phyloP scores from a whole-genome alignment of 305 asterid genomes.

The Petunia hybrid region DNA sequence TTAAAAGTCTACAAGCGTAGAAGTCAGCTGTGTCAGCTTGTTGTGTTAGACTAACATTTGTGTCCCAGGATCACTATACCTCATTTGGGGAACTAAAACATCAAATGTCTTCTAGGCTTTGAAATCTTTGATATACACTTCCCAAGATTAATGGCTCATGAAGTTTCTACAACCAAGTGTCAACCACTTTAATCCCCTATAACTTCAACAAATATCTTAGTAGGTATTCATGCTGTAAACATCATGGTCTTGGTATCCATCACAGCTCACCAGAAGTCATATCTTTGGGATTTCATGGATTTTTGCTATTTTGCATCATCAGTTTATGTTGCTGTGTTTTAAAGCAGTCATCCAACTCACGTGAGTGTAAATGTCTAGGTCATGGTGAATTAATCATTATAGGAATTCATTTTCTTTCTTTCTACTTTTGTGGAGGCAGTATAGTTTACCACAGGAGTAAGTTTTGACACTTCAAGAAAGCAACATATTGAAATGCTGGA shows the following conservation, averaged over 20 bases:
- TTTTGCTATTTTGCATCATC: not conserved
- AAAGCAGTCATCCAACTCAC: slow-evolving; percentile 18
- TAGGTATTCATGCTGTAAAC: not conserved
- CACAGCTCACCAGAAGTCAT: slow-evolving; percentile 16
- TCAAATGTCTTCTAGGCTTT: not conserved
- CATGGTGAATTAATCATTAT: slow-evolving; percentile 10
- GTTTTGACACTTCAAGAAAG: slow-evolving; percentile 7
- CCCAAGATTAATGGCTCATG: not conserved
- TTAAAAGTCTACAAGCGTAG: not conserved
- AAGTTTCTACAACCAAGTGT: not conserved
- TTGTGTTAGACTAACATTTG: not conserved
- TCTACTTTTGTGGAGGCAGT: slow-evolving; percentile 1
- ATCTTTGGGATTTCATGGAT: not conserved
- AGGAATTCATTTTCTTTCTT: not conserved
- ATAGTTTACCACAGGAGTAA: slow-evolving; percentile 11
- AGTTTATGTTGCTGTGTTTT: not conserved
- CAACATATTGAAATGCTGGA: slow-evolving; percentile 15
- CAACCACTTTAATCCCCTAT: slow-evolving; percentile 1
- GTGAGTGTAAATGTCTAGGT: not conserved
- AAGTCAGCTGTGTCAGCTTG: not conserved
- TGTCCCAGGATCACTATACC: slow-evolving; percentile 30
- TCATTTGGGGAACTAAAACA: not conserved
- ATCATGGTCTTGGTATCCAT: slow-evolving; percentile 8
- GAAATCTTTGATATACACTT: not conserved
- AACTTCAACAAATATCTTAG: not conserved